phyloP scores from a whole-genome alignment of 75 land plant genomes.

The Pinus tabuliformis region DNA sequence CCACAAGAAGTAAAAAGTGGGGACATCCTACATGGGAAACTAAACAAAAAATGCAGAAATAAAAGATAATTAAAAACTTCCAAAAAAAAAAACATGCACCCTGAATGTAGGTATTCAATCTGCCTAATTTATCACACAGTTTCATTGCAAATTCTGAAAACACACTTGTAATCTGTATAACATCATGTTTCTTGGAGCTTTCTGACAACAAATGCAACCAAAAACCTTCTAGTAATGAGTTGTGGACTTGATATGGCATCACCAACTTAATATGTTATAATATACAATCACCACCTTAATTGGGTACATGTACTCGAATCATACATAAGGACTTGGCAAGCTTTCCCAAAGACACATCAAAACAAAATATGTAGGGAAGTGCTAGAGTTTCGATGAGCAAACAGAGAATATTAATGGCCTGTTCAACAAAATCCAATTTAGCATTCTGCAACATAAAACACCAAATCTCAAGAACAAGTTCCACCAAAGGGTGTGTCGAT shows the following conservation, averaged over 20 bases:
- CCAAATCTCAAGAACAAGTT: slow-evolving; percentile 80
- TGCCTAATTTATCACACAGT: slow-evolving; percentile 6
- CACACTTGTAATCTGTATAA: slow-evolving; percentile 24
- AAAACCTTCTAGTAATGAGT: slow-evolving; percentile 60
- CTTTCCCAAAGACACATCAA: slow-evolving; percentile 40
- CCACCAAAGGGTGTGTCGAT: slow-evolving; percentile 74
- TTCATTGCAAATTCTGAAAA: slow-evolving; percentile 35
- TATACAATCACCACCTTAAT: slow-evolving; percentile 35
- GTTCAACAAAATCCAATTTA: slow-evolving; percentile 40
- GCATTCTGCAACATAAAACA: slow-evolving; percentile 68
- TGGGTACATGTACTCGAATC: slow-evolving; percentile 34
- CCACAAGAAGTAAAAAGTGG: no score
- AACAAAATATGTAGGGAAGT: slow-evolving; percentile 21
- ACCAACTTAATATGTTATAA: slow-evolving; percentile 20
- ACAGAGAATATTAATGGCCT: slow-evolving; percentile 44
- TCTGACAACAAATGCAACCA: slow-evolving; percentile 51
- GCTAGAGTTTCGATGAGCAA: slow-evolving; percentile 38
- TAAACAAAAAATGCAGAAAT: no score
- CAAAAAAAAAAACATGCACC: no score
- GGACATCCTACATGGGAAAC: no score
- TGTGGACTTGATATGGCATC: slow-evolving; percentile 16
- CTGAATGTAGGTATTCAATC: neutral
- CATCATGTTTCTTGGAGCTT: slow-evolving; percentile 24
- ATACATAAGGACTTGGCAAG: slow-evolving; percentile 64
- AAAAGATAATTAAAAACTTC: no score